Conservation (phyloP, 2,329 filamentous ascomycete genomes). For the Aspergillus novofumigatus region DNA sequence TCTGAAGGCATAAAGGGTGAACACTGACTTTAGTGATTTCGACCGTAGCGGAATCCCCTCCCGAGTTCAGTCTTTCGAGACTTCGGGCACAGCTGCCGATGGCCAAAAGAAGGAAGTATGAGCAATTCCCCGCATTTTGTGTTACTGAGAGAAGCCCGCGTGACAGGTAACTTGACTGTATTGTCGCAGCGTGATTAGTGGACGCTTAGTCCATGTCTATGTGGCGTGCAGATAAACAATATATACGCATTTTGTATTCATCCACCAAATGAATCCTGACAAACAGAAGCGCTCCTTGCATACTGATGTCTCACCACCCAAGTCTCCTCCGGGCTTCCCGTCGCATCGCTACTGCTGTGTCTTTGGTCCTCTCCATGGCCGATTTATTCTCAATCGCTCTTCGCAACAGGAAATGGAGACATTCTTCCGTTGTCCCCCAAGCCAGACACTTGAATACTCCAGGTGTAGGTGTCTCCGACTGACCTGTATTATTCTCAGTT, state of each 20-base stretch:
- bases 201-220: neutral
- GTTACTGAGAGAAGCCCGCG: neutral
- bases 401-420: slow-evolving; percentile 53
- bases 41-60: neutral
- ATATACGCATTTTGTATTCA: neutral
- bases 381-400: slow-evolving; percentile 69
- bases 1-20: neutral
- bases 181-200: neutral
- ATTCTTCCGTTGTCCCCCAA: slow-evolving; percentile 52
- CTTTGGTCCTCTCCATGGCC: slow-evolving; percentile 60
- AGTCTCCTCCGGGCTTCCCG: slow-evolving; percentile 55
- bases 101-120: neutral
- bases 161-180: neutral
- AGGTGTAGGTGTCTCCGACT: slow-evolving; percentile 17
- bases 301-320: neutral
- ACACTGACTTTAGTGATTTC: neutral
- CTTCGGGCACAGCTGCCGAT: neutral
- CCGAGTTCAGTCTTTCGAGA: neutral
- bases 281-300: neutral
- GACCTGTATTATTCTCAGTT: slow-evolving; percentile 12
- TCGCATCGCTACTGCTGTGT: slow-evolving; percentile 60
- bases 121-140: neutral
- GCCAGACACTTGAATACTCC: slow-evolving; percentile 51
- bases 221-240: neutral
- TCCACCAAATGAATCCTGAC: neutral